Conservation (phyloP, 352 stramenopile species). For the Phytophthora sansomeana region DNA sequence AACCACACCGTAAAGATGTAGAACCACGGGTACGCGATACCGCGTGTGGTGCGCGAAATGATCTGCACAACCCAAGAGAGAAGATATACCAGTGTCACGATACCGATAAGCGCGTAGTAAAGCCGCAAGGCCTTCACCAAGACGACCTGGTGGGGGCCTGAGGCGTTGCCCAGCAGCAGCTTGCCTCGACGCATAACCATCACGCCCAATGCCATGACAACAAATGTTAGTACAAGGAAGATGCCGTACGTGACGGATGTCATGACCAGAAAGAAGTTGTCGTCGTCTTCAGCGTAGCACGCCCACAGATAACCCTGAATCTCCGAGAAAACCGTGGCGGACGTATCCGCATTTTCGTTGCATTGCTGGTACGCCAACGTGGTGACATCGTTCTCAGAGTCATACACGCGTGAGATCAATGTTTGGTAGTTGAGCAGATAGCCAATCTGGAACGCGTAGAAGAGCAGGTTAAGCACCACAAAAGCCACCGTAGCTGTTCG, state of each 20-base stretch:
- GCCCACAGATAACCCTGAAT: slow-evolving; percentile 87
- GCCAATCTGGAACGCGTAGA: slow-evolving; percentile 82
- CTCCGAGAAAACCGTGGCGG: slow-evolving; percentile 83
- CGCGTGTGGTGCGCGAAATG: slow-evolving; percentile 60
- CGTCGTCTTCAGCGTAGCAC: slow-evolving; percentile 77
- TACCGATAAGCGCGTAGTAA: slow-evolving; percentile 87
- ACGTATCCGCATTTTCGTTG: slow-evolving; percentile 62
- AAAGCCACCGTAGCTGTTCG: slow-evolving; percentile 73
- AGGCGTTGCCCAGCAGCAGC: slow-evolving; percentile 74
- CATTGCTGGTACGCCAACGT: slow-evolving; percentile 86
- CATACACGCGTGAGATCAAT: slow-evolving; percentile 80
- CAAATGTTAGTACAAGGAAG: slow-evolving; percentile 79
- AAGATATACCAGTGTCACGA: slow-evolving; percentile 88
- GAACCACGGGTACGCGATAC: slow-evolving; percentile 88
- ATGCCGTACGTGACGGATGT: slow-evolving; percentile 83
- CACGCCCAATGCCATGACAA: slow-evolving; percentile 82
- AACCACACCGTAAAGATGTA: slow-evolving; percentile 92
- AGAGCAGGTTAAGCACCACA: slow-evolving; percentile 72
- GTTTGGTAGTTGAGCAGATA: slow-evolving; percentile 74
- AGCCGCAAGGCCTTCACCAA: slow-evolving; percentile 87
- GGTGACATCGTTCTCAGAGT: slow-evolving; percentile 66
- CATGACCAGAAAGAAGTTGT: slow-evolving; percentile 82
- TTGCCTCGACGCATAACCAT: slow-evolving; percentile 90
- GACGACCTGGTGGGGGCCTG: slow-evolving; percentile 74
- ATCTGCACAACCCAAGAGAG: slow-evolving; percentile 88